These are phyloP conservation scores for Plasmopara muralis DNA, from an alignment of 352 stramenopile genomes.

Conservation along the genomic window DNA sequence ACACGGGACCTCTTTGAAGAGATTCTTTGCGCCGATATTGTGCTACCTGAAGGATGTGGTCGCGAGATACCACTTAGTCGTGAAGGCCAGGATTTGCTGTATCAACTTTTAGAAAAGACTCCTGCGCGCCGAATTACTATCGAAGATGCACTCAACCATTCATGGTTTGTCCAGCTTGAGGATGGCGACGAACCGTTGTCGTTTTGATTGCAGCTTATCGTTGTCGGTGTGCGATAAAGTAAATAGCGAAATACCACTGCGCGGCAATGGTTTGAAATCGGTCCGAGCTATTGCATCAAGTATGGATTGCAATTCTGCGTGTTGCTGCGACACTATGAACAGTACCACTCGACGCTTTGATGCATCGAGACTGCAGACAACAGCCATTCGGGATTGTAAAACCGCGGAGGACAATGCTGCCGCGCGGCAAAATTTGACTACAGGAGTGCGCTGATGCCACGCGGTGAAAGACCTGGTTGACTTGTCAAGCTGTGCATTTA, in stretches of 20 bases:
- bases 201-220: slow-evolving; percentile 9
- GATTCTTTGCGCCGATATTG: slow-evolving; percentile 42
- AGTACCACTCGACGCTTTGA: too few species aligned
- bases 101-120: slow-evolving; percentile 44
- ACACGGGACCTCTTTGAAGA: slow-evolving; percentile 79
- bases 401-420: too few species aligned
- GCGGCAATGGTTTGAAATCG: not conserved
- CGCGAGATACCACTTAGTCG: slow-evolving; percentile 16
- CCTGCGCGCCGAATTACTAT: slow-evolving; percentile 47
- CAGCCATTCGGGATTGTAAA: too few species aligned
- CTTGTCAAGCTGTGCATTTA: too few species aligned
- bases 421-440: too few species aligned
- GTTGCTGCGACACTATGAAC: too few species aligned
- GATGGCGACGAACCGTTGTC: slow-evolving; percentile 58
- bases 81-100: slow-evolving; percentile 43
- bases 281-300: not conserved
- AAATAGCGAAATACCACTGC: not conserved
- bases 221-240: not conserved
- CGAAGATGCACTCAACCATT: slow-evolving; percentile 41
- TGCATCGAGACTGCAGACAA: too few species aligned
- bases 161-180: slow-evolving; percentile 42
- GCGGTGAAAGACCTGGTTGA: too few species aligned
- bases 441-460: too few species aligned
- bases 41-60: slow-evolving; percentile 23
- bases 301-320: too few species aligned